Evolutionary conservation across 495 filamentous ascomycete species (phyloP), one percentile per base, ranked within the genome.

Genomic region (Venustampulla echinocandica): DNA sequence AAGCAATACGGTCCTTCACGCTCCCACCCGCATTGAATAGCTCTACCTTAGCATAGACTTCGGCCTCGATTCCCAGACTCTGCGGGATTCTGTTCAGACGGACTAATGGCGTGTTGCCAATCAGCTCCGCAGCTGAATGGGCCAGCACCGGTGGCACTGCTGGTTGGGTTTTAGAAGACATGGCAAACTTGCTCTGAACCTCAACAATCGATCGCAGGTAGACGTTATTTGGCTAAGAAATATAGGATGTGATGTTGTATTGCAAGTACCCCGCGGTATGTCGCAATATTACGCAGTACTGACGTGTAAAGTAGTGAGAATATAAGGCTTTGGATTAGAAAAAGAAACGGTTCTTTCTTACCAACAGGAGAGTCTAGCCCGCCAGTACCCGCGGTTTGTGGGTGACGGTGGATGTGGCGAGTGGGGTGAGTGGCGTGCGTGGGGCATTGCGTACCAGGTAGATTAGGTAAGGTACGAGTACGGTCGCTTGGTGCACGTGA

Each of bases 21-120:
- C 87, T 94, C 44, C 92, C 92, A 53, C 93, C 92, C 7, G 93
- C 90, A 74, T 94, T 97, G 76, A 97, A 97, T 48, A 87, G 84
- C 64, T 99, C 92, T 44, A 88, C 74, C 63, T 99, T 99, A 39
- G 85, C 93, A 66, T 90, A 99, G 27, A 99, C 81, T 32, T 87
- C 82, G 46, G 81, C 80, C 62, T 94, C 78, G 58, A 99, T 89
- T 27, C 89, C 89, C 7, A 94, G 66, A 44, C 82, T 87, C 58
- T 90, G 85, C 6, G 92, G 93, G 51, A 99, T 77, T 59, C 79
- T 82, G 68, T 96, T 97, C 50, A 99, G 73, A 18, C 82, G 82
- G 14, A 99, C 89, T 25, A 99, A 75, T 3, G 92, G 92, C 10
- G 93, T 97, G 64, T 93, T 93, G 55, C 92, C 92, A 54, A 99